A percentile compares a stretch with the other conserved stretches of the same genome.
phyloP scores from a whole-genome alignment of 495 filamentous ascomycete genomes.

The Evernia prunastri region DNA sequence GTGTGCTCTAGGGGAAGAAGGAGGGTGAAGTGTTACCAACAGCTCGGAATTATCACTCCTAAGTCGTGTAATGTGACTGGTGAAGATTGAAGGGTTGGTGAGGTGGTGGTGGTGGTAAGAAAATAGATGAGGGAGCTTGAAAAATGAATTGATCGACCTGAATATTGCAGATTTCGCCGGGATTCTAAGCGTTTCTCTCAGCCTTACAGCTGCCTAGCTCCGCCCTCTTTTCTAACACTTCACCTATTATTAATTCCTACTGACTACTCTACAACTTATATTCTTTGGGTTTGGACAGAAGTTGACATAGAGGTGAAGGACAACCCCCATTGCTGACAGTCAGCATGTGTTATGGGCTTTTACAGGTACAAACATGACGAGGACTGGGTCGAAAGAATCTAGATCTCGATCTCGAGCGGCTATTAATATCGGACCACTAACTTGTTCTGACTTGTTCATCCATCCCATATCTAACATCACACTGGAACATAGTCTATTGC shows the following conservation, averaged over 20 bases:
- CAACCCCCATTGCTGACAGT: background rate
- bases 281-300: background rate
- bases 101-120: no score
- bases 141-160: conserved; percentile 16
- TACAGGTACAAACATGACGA: background rate
- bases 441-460: background rate
- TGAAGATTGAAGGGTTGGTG: background rate
- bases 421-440: background rate
- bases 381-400: background rate
- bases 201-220: conserved; percentile 18
- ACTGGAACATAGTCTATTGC: background rate
- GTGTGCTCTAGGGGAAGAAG: background rate
- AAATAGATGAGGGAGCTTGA: background rate
- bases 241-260: background rate
- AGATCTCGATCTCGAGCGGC: background rate
- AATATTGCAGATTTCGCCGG: conserved; percentile 22
- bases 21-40: background rate
- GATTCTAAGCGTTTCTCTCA: conserved; percentile 22
- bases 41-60: background rate
- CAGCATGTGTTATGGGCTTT: background rate
- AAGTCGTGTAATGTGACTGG: background rate
- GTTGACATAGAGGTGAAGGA: background rate
- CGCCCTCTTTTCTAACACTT: background rate
- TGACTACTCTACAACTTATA: background rate
- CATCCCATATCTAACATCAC: background rate